These are phyloP conservation scores for Candida maltosa DNA, from an alignment of 805 yeast species.

Conservation along the genomic window DNA sequence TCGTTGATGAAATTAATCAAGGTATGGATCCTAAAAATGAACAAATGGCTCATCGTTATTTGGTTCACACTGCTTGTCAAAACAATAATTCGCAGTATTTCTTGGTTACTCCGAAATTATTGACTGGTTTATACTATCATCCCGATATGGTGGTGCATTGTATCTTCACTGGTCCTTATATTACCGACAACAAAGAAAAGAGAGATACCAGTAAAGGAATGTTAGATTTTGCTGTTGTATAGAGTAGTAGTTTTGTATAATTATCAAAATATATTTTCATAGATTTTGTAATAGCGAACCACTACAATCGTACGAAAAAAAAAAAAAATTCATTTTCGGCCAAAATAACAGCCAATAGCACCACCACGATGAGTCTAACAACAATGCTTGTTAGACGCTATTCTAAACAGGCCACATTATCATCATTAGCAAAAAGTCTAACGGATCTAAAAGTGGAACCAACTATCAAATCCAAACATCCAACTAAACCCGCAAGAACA, in stretches of 20 bases:
- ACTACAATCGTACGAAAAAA: too few relatives aligned
- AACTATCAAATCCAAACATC: too few relatives aligned
- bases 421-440: too few relatives aligned
- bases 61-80: slow-evolving; percentile 79
- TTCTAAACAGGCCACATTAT: too few relatives aligned
- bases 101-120: slow-evolving; percentile 86
- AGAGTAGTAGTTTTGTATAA: too few relatives aligned
- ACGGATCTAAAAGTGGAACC: too few relatives aligned
- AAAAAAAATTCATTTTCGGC: too few relatives aligned
- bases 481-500: slow-evolving; percentile 77
- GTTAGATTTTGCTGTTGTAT: slow-evolving; percentile 31
- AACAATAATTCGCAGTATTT: slow-evolving; percentile 72
- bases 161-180: slow-evolving; percentile 47
- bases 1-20: slow-evolving; percentile 97
- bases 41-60: slow-evolving; percentile 75
- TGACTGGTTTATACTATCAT: slow-evolving; percentile 75
- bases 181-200: slow-evolving; percentile 16
- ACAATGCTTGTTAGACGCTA: too few relatives aligned
- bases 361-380: too few relatives aligned
- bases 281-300: too few relatives aligned
- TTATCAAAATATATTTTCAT: too few relatives aligned
- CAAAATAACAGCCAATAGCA: too few relatives aligned
- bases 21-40: slow-evolving; percentile 98
- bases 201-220: slow-evolving; percentile 17
- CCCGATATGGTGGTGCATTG: slow-evolving; percentile 82